phyloP scores from a whole-genome alignment of 306 rosid genomes.

The Trifolium subterraneum region DNA sequence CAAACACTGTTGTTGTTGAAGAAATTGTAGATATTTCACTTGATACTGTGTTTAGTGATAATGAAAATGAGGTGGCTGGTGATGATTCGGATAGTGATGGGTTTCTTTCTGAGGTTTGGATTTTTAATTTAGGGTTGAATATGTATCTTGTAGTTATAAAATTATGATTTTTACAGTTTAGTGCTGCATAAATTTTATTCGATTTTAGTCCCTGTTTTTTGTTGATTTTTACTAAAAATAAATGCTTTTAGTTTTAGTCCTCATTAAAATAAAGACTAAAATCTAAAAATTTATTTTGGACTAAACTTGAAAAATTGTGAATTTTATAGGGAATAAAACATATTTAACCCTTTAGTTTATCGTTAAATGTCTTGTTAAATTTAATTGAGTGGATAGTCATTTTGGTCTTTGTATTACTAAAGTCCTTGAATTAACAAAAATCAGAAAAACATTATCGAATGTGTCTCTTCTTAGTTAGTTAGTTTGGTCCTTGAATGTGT shows the following conservation, averaged over 20 bases:
- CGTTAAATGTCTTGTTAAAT: constrained; percentile 7
- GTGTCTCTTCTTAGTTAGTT: not conserved
- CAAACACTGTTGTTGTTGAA: constrained; percentile 47
- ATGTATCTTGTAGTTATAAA: not conserved
- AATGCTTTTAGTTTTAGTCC: not conserved
- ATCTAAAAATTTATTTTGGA: not conserved
- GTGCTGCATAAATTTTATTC: no score
- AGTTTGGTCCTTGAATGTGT: not conserved
- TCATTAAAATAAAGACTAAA: not conserved
- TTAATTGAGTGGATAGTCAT: not conserved
- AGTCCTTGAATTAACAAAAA: not conserved
- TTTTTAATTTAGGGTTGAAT: not conserved
- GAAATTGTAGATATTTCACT: constrained; percentile 55
- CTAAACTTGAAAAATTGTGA: not conserved
- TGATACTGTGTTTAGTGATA: constrained; percentile 63
- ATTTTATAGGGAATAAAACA: not conserved
- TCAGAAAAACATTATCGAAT: not conserved
- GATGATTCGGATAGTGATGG: constrained; percentile 84
- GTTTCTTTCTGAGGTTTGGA: constrained; percentile 83
- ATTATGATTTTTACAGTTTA: not conserved
- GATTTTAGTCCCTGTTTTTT: not conserved
- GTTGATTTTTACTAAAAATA: no score
- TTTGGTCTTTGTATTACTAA: not conserved
- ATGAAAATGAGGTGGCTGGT: constrained; percentile 57
- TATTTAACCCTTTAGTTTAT: constrained; percentile 10